A percentile compares a stretch with the other conserved stretches of the same genome.
Conservation (phyloP, 2,329 filamentous ascomycete species). For the Pseudocercospora fuligena region DNA sequence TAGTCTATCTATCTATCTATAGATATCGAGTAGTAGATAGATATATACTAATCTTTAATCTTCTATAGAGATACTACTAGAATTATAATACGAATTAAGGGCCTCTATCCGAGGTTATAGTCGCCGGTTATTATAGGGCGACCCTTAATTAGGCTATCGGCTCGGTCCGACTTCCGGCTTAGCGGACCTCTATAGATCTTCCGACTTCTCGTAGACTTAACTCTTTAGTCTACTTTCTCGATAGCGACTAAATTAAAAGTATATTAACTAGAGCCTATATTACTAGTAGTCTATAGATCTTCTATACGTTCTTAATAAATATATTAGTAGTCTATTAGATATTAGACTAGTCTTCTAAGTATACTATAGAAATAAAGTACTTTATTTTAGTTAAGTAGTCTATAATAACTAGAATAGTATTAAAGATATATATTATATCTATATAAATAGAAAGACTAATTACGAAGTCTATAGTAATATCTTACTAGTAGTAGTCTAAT, state of each 20-base stretch:
- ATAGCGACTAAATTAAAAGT: no score
- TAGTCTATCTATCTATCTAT: constrained; percentile 4
- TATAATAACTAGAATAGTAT: not conserved
- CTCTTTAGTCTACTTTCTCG: no score
- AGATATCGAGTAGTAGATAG: not conserved
- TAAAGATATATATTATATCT: not conserved
- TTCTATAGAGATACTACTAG: not conserved
- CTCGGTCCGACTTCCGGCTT: no score
- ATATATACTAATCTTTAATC: not conserved
- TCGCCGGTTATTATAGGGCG: no score
- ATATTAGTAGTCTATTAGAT: no score
- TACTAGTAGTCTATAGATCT: constrained; percentile 6
- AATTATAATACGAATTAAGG: not conserved
- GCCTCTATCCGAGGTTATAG: constrained; percentile 1
- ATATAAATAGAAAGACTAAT: not conserved
- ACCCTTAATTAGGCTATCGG: no score
- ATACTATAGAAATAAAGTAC: not conserved
- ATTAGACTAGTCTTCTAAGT: not conserved
- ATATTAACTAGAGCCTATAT: no score
- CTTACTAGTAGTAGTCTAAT: not conserved
- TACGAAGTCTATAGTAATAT: not conserved
- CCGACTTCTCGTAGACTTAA: no score
- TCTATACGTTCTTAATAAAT: not conserved
- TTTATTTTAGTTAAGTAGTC: not conserved
- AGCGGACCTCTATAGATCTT: no score